Evolutionary conservation across 2,329 filamentous ascomycete genomes (phyloP), one percentile per base, ranked within the genome.

Genomic region (Colletotrichum tofieldiae): DNA sequence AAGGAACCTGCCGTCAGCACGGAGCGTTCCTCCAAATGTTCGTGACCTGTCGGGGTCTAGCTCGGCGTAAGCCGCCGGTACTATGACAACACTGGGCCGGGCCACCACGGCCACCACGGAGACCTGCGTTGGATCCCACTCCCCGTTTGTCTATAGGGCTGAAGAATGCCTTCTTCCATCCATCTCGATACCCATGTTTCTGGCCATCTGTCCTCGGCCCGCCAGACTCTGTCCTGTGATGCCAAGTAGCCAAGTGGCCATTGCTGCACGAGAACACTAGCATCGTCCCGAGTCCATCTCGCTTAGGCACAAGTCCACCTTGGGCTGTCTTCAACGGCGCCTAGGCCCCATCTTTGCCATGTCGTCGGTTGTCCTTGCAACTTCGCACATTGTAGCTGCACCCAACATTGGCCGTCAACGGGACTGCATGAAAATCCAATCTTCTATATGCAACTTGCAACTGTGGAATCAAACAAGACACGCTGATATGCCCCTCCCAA

Each of bases 61-160:
- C 55, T 60, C 41, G 52, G 54, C 56, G 41, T 67, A 59, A 63
- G 69, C 65, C 58, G 43, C 35, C 43, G 29, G 51, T 41, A 20
- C 64, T 35, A 29, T 54, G 32, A 61, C 49, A 32, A 60, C 64
- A 49, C 58, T 59, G 68, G 63, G 47, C 43, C 37, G n/a, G 20
- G n/a, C 43, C 32, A 62, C 9, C 58, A 5, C 43, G 67, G 37
- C 39, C 62, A 55, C 23, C 45, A 60, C 67, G 47, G 29, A 26
- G 45, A 55, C 67, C 45, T 39, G 39, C 41, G 6, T 3, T 39
- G 1, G 12, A 5, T 39, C n/a, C 54, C 45, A 43, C 23, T 26
- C 29, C 29, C 29, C 65, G 41, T 55, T 45, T 65, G 52, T n/a
- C 41, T 39, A 41, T 72, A 72, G 65, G 69, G 69, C 69, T 72